Base-by-base conservation (phyloP, 352 stramenopile species). In the Elongisporangium prolatum region DNA sequence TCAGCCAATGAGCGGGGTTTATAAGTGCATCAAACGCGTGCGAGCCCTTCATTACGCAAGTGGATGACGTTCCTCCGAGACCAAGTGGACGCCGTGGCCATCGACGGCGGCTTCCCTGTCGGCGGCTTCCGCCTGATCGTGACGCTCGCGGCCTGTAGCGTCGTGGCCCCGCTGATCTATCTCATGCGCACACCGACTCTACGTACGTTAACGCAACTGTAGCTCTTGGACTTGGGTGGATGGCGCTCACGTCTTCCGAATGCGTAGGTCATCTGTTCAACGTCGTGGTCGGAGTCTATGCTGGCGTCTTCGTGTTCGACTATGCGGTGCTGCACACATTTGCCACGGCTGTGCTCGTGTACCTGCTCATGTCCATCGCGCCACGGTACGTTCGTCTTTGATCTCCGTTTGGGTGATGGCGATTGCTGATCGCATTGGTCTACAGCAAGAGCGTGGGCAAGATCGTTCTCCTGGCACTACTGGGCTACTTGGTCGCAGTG, bases 81-180 rank as follows among this genome's bases (percentile, higher is more conserved):
- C n/a, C 73, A 81, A 6, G 67, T 92, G 50, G 84, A 94, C 60
- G 64, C 63, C 54, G 68, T 92, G 58, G 83, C 81, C 37, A 69
- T 76, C 57, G 75, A 72, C 56, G 79, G 88, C 52, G 80, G 84
- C 57, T 89, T 94, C 62, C 84, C 84, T 11, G 72, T 94, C 59
- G 79, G 82, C 57, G 79, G 74, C 37, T 91, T 91, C 61, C 84
- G 84, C 58, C 68, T 94, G 40, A 89, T 92, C 68, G 62, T 94
- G 60, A 75, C 74, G 57, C 79, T 94, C 25, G 69, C 65, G 2
- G 69, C 71, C 28, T 90, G 82, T 64, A 89, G 69, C 65, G 50
- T 91, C 44, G 66, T 89, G 21, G 84, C 84, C 16, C 84, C 84
- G 20, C 55, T 91, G 11, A 71, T 91, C 56, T 79, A 92, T 53